Conservation (phyloP, 1,284 basidiomycete species). For the Leccinum insolens region DNA sequence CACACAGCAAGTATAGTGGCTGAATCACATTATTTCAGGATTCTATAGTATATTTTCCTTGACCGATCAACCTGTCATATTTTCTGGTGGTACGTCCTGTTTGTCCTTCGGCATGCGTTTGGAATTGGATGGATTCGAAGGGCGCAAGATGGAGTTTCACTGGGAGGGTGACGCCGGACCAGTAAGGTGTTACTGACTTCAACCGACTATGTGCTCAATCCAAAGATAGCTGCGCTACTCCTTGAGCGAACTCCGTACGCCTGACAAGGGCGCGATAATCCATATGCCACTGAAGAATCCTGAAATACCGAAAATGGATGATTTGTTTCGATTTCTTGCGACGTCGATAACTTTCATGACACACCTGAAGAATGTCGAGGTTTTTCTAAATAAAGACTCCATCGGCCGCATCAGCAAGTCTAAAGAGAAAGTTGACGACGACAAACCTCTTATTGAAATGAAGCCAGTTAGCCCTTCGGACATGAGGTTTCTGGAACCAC, state of each 20-base stretch:
- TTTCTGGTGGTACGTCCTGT: background rate
- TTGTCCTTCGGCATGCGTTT: background rate
- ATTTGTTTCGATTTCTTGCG: too few species aligned
- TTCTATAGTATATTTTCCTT: conserved; percentile 1
- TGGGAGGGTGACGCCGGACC: background rate
- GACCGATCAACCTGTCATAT: background rate
- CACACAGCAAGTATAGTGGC: background rate
- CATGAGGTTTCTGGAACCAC: too few species aligned
- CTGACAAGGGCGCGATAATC: conserved; percentile 76
- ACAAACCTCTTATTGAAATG: too few species aligned
- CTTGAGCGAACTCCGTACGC: conserved; percentile 57
- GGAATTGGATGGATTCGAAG: background rate
- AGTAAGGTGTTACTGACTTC: background rate
- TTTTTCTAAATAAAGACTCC: too few species aligned
- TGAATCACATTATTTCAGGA: background rate
- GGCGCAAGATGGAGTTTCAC: background rate
- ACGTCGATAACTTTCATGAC: too few species aligned
- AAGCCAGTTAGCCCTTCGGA: too few species aligned
- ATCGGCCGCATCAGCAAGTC: too few species aligned
- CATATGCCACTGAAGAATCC: conserved; percentile 84
- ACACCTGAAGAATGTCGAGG: too few species aligned
- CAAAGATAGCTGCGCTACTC: conserved; percentile 25
- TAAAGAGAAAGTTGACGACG: too few species aligned
- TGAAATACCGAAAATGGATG: conserved; percentile 68
- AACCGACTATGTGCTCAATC: background rate